A percentile compares a stretch with the other conserved stretches of the same genome.
Conservation (phyloP, 176 grass and related monocot genomes). For the Oryza officinalis region DNA sequence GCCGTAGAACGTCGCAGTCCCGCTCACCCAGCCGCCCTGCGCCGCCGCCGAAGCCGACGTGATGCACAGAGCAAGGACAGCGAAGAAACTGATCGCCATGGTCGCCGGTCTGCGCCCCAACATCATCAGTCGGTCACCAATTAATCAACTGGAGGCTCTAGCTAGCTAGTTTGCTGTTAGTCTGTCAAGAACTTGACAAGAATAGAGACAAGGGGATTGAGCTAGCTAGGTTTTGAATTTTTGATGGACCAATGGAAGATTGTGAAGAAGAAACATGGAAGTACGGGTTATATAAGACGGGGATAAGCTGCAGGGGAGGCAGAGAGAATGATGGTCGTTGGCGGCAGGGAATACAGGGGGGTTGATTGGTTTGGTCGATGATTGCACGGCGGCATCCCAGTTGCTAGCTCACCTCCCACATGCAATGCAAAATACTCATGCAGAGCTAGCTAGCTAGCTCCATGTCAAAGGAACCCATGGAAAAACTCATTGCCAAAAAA, state of each 20-base stretch:
- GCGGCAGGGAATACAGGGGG: slow-evolving; percentile 42
- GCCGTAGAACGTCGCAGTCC: slow-evolving; percentile 59
- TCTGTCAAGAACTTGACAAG: too few species aligned
- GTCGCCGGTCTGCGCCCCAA: not conserved
- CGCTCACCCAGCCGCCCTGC: not conserved
- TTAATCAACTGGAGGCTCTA: not conserved
- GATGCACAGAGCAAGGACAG: not conserved
- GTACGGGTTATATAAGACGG: slow-evolving; percentile 21
- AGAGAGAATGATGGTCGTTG: slow-evolving; percentile 41
- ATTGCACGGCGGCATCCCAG: slow-evolving; percentile 12
- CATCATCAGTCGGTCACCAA: not conserved
- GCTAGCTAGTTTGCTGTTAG: too few species aligned
- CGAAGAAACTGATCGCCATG: not conserved
- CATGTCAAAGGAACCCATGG: slow-evolving; percentile 13
- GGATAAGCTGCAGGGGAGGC: not conserved
- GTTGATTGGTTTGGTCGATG: not conserved
- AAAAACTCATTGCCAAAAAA: not conserved
- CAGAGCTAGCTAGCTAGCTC: not conserved
- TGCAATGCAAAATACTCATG: not conserved
- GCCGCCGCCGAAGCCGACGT: not conserved
- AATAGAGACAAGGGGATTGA: not conserved
- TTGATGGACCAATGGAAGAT: not conserved
- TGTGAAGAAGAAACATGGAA: not conserved
- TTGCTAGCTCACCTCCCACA: slow-evolving; percentile 23
- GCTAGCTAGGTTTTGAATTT: not conserved